Base-by-base conservation (phyloP, 495 filamentous ascomycete genomes). In the Parmelia sp. region DNA sequence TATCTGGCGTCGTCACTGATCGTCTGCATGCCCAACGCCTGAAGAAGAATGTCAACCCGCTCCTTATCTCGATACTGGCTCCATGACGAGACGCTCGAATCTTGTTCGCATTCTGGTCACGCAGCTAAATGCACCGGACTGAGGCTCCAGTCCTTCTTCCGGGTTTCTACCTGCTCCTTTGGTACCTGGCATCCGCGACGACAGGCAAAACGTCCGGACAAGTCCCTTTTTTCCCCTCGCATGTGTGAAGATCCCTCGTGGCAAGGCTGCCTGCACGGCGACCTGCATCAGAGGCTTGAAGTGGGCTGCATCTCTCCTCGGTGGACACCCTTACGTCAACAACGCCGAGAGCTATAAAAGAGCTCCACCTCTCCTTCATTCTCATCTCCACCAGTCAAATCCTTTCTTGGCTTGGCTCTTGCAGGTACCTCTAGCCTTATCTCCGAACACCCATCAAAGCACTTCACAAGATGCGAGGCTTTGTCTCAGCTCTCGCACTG, bases 401-500 rank as follows among this genome's bases (percentile, higher is more conserved):
- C 27, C 25, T 31, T 23, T 37, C 25, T 29, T 4, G 7, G 9
- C 9, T 57, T 21, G 4, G 25, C 3, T 63, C 51, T 45, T 17
- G 4, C 21, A 33, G 0, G 9, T n/a, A 23, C 9, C 8, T 6
- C 57, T 27, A 40, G 7, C 8, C 1, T 21, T 2, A 33, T 4
- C 19, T 12, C 3, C 31, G 11, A 11, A 25, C 11, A 36, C 21
- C 29, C 7, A 10, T 36, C 9, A 25, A 63, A 36, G 21, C 36
- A 21, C 1, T 45, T 5, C 42, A 51, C 51, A 57, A 36, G 27
- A 63, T 63, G 61, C 51, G 27, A 57, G 39, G 51, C 11, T 4
- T 63, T 3, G 42, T 10, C 8, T 31, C 61, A 44, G 61, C 61
- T 57, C 51, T 63, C 33, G 29, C 29, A 44, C 29, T 31, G 39